Evolutionary conservation across 352 stramenopile species (phyloP).

Genomic region (Phytophthora kernoviae): DNA sequence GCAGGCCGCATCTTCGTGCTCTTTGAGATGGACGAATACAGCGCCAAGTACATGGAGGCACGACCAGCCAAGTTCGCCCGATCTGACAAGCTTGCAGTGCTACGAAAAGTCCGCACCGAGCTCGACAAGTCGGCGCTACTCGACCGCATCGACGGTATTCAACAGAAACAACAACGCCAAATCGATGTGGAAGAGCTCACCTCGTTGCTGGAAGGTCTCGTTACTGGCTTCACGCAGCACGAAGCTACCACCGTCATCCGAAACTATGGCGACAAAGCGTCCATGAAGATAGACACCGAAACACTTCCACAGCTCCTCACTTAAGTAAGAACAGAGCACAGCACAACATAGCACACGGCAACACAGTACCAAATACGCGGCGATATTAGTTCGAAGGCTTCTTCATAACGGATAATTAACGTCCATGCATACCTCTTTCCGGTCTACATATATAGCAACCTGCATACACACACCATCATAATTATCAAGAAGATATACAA

Average conservation of each 20-base stretch:
- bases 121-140: conserved; percentile 39
- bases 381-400: neutral
- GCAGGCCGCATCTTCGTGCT: conserved; percentile 72
- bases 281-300: conserved; percentile 64
- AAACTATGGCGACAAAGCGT: conserved; percentile 65
- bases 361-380: neutral
- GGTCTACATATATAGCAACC: neutral
- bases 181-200: conserved; percentile 55
- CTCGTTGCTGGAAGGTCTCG: conserved; percentile 49
- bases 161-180: conserved; percentile 33
- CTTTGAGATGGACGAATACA: conserved; percentile 88
- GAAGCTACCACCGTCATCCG: conserved; percentile 74
- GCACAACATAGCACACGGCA: no score
- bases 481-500: neutral
- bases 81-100: conserved; percentile 65
- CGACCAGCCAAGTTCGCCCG: conserved; percentile 64
- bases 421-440: neutral
- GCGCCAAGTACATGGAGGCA: conserved; percentile 80
- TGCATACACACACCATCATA: neutral
- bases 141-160: conserved; percentile 29
- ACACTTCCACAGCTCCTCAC: conserved; percentile 52
- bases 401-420: neutral
- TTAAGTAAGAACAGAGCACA: conserved; percentile 15
- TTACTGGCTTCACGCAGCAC: conserved; percentile 56
- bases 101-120: conserved; percentile 60